Evolutionary conservation across 108 stramenopile species (phyloP), one percentile per base, ranked within the genome.

Genomic region (Nitzschia palea): DNA sequence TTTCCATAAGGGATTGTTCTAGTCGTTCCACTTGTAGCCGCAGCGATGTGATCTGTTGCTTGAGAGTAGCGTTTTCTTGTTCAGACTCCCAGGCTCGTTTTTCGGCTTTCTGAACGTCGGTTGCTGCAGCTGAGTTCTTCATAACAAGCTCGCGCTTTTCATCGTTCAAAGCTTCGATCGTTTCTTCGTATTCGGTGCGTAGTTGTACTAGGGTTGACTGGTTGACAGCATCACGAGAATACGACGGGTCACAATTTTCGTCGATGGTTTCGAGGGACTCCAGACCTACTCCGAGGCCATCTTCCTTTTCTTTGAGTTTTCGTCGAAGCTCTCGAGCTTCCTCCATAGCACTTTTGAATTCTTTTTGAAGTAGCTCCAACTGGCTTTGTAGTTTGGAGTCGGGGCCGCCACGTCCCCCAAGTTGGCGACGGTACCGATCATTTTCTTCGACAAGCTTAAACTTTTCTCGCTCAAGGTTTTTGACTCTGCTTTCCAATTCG

Each of bases 101-200:
- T 48, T 89, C 86, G 28, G 89, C 88, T 60, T 87, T 90, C 26
- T 87, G 82, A 17, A 81, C 78, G 31, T 91, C 89, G 26, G 83
- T 81, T 10, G 77, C 66, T 12, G 85, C 83, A 12, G 93, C 83
- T 27, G 88, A 84, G 53, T 89, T 84, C 50, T 80, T 84, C 93
- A 94, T 91, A 14, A 94, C 68, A 10, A 94, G 77, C 32, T 89
- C 85, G 2, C 89, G 80, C 55, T 91, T 94, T 62, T 94, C 93
- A 48, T 85, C 85, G 43, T 84, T 86, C 54, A 94, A 44, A 29
- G 67, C 61, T 30, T 80, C 68, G 25, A 91, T 85, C 18, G 58
- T 83, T 59, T 89, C 93, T 45, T 91, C 89, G 60, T 84, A 94
- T 56, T 91, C 93, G 17, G 72, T 62, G 20, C 81, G 82, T 48